phyloP scores from a whole-genome alignment of 129 eudicot species.

The Lactuca saligna region DNA sequence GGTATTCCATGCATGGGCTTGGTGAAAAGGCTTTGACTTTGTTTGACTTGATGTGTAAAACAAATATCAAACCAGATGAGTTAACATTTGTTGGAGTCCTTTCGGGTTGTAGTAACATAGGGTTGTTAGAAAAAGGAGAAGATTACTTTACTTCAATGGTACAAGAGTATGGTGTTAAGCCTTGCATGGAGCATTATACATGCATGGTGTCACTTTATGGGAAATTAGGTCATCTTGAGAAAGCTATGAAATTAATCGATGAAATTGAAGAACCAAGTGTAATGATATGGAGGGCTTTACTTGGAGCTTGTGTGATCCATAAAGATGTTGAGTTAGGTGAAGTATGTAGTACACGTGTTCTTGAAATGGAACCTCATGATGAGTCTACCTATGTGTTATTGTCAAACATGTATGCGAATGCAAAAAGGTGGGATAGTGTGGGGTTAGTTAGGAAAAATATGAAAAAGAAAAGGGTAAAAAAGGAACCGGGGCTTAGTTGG shows the following conservation, averaged over 20 bases:
- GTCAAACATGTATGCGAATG: slow-evolving; percentile 65
- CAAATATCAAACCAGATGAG: slow-evolving; percentile 48
- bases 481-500: slow-evolving; percentile 87
- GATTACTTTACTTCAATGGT: slow-evolving; percentile 54
- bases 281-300: slow-evolving; percentile 86
- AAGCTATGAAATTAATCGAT: slow-evolving; percentile 51
- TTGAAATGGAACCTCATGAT: slow-evolving; percentile 73
- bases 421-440: slow-evolving; percentile 72
- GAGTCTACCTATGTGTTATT: slow-evolving; percentile 62
- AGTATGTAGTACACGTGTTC: slow-evolving; percentile 53
- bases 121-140: slow-evolving; percentile 59
- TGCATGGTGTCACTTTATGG: slow-evolving; percentile 77
- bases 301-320: slow-evolving; percentile 74
- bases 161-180: slow-evolving; percentile 46
- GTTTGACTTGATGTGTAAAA: slow-evolving; percentile 50
- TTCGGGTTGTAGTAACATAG: slow-evolving; percentile 76
- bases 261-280: slow-evolving; percentile 68
- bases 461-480: slow-evolving; percentile 68
- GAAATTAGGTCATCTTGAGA: slow-evolving; percentile 58
- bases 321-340: slow-evolving; percentile 65
- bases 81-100: slow-evolving; percentile 76
- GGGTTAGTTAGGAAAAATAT: slow-evolving; percentile 67
- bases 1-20: slow-evolving; percentile 82
- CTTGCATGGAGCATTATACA: slow-evolving; percentile 79
- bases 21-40: slow-evolving; percentile 58